A percentile compares a stretch with the other conserved stretches of the same genome.
These are phyloP conservation scores for Monosporascus sp. DNA, from an alignment of 2,329 filamentous ascomycete genomes.

Conservation along the genomic window DNA sequence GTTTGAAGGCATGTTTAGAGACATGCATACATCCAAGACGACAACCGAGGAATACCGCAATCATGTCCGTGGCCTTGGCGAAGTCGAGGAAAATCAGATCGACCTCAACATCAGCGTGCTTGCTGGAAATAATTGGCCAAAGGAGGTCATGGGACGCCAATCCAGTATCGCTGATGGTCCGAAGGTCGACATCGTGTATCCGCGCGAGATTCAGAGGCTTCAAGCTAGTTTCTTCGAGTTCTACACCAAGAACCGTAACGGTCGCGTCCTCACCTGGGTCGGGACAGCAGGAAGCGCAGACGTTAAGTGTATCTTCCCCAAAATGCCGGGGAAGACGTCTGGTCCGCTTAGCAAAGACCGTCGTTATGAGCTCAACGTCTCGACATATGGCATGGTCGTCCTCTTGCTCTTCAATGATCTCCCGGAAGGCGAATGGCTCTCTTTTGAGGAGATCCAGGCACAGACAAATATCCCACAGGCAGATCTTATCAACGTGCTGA, in stretches of 20 bases:
- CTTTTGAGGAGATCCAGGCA: constrained; percentile 75
- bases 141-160: constrained; percentile 72
- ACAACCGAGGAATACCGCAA: constrained; percentile 72
- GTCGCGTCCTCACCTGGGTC: constrained; percentile 82
- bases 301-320: constrained; percentile 72
- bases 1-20: constrained; percentile 96
- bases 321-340: constrained; percentile 64
- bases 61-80: constrained; percentile 51
- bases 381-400: constrained; percentile 89
- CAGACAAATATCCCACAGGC: constrained; percentile 70
- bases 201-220: constrained; percentile 65
- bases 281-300: constrained; percentile 72
- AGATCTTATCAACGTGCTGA: constrained; percentile 73
- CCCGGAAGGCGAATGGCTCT: constrained; percentile 41
- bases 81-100: constrained; percentile 55
- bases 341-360: constrained; percentile 56
- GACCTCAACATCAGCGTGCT: constrained; percentile 82
- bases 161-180: constrained; percentile 43
- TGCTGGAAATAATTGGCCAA: constrained; percentile 92
- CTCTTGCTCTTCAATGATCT: constrained; percentile 85
- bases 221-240: constrained; percentile 84
- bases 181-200: constrained; percentile 61
- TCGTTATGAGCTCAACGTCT: constrained; percentile 85
- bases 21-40: constrained; percentile 84
- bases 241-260: constrained; percentile 82